Percentiles rank a stretch among this genome's conserved stretches.
Evolutionary conservation across 495 filamentous ascomycete genomes (phyloP).

Genomic region (Daldinia childiae): DNA sequence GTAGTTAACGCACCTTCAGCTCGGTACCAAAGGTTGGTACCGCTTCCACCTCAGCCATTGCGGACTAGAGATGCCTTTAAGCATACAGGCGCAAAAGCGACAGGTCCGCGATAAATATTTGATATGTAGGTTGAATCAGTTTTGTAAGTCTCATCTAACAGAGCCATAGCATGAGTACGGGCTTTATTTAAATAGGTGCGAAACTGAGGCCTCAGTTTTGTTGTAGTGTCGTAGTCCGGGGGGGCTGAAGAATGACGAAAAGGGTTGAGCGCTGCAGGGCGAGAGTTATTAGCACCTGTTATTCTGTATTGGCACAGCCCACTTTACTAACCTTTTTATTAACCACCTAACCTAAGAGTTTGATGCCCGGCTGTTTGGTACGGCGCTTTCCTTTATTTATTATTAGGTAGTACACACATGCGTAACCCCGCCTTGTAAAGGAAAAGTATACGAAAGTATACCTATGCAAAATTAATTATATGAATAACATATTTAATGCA

Average conservation of each 20-base stretch:
- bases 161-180: slow-evolving; percentile 44
- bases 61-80: slow-evolving; percentile 38
- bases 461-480: not conserved
- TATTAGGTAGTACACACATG: not conserved
- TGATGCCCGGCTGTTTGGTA: slow-evolving; percentile 33
- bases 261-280: slow-evolving; percentile 15
- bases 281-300: not conserved
- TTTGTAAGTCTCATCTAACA: slow-evolving; percentile 25
- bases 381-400: not conserved
- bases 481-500: not conserved
- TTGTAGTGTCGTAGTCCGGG: not conserved
- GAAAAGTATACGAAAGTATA: not conserved
- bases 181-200: not conserved
- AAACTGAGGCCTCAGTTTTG: slow-evolving; percentile 3
- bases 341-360: not conserved
- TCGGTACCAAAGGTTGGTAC: slow-evolving; percentile 87
- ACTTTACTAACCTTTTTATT: slow-evolving; percentile 13
- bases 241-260: slow-evolving; percentile 24
- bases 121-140: slow-evolving; percentile 20
- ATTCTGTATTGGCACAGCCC: slow-evolving; percentile 23
- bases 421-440: slow-evolving; percentile 24
- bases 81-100: slow-evolving; percentile 31
- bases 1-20: slow-evolving; percentile 73
- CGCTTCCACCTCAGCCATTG: slow-evolving; percentile 78
- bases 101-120: slow-evolving; percentile 10